Evolutionary conservation across 176 grass and related monocot species (phyloP).

Genomic region (Hordeum marinum): DNA sequence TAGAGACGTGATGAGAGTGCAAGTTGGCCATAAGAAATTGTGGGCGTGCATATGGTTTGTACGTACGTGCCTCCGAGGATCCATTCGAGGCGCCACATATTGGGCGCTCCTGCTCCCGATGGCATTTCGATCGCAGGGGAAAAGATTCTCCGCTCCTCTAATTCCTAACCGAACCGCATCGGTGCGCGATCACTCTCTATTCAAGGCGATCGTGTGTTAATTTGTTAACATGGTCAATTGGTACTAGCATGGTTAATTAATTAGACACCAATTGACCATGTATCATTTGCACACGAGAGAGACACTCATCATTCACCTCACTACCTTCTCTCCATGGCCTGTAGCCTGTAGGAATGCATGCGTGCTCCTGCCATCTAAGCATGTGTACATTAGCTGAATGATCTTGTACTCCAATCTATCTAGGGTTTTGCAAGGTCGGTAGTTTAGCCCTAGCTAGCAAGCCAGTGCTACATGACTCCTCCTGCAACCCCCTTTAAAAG

Average conservation of each 20-base stretch:
- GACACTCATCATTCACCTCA: conserved; percentile 43
- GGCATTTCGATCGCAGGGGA: not conserved
- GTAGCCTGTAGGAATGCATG: not conserved
- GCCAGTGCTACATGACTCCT: conserved; percentile 43
- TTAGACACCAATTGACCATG: not conserved
- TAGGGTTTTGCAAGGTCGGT: not conserved
- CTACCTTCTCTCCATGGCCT: conserved; percentile 17
- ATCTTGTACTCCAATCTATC: not conserved
- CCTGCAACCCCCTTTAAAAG: conserved; percentile 8
- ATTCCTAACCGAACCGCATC: conserved; percentile 41
- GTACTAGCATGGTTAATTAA: not conserved
- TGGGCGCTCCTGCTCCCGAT: conserved; percentile 44
- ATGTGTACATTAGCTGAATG: not conserved
- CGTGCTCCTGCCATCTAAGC: not conserved
- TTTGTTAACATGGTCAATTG: not conserved
- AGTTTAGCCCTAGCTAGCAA: not conserved
- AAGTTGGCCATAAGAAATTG: conserved; percentile 7
- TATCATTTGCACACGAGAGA: too few species aligned
- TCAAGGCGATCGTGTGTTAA: not conserved
- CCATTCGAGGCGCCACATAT: conserved; percentile 50
- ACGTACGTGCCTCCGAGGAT: conserved; percentile 37
- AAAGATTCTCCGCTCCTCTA: conserved; percentile 40
- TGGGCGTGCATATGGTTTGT: conserved; percentile 24
- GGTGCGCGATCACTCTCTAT: conserved; percentile 3
- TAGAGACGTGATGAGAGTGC: not conserved